A percentile compares a stretch with the other conserved stretches of the same genome.
These are phyloP conservation scores for Mortierella antarctica DNA, from an alignment of 192 early-diverging fungal genomes.

Conservation along the genomic window DNA sequence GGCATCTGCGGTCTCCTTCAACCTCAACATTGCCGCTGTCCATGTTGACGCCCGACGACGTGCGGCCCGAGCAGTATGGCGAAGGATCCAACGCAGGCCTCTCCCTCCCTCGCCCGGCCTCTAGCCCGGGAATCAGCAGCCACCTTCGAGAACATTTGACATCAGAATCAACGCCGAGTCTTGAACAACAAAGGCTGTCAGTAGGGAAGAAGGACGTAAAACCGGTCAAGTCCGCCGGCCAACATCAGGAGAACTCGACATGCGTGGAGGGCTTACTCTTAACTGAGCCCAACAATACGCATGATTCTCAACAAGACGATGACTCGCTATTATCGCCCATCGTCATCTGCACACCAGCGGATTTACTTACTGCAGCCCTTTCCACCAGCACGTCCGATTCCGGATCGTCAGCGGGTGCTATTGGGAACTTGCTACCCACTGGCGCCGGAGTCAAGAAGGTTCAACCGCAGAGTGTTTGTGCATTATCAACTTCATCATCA, in stretches of 20 bases:
- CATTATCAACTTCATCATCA: not conserved
- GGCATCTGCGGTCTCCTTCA: conserved; percentile 43
- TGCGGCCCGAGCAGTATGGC: not conserved
- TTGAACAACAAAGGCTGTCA: not conserved
- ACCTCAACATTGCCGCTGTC: conserved; percentile 36
- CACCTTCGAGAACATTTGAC: conserved; percentile 25
- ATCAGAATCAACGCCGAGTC: not conserved
- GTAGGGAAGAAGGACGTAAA: not conserved
- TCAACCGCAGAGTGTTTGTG: too few relatives aligned
- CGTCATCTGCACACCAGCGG: conserved; percentile 5
- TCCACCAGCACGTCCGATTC: not conserved
- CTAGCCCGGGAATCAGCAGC: conserved; percentile 5
- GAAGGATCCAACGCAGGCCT: not conserved
- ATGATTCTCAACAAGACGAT: conserved; percentile 6
- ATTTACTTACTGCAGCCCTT: not conserved
- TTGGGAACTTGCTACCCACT: not conserved
- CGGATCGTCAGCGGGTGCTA: conserved; percentile 3
- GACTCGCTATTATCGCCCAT: conserved; percentile 33
- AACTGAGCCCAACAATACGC: conserved; percentile 2
- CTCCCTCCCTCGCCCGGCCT: conserved; percentile 9
- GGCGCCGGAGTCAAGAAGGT: too few relatives aligned
- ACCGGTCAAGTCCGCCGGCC: not conserved
- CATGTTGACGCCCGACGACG: conserved; percentile 3
- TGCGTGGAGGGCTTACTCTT: conserved; percentile 18
- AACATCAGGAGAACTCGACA: not conserved